Evolutionary conservation across 768 basidiomycete species (phyloP), one percentile per base, ranked within the genome.

Genomic region (Fomitopsis serialis): DNA sequence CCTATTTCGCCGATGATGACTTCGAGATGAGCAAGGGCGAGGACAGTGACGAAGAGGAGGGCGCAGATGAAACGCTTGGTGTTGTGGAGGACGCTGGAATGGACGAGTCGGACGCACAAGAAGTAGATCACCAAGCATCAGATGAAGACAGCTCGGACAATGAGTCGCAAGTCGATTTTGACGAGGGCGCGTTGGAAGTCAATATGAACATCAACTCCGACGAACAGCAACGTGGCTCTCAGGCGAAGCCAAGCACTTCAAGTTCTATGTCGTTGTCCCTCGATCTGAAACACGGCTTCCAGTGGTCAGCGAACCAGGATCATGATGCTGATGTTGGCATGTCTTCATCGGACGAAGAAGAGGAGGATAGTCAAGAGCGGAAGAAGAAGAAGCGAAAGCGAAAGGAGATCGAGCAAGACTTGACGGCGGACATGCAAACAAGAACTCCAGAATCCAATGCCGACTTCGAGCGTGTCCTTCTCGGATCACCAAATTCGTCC

Each of bases 401-500:
- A 68, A 89, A 83, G 67, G 78, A 81, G 65, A 84, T 87, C 52
- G 85, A 93, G 62, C 75, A 81, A 54, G 92, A 92, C 65, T 71
- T 85, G 27, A 98, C 97, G 0, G 89, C 85, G 23, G 88, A 96
- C 55, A 85, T 98, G 76, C 91, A 93, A 53, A 83, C 78, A 36
- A 87, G 84, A 61, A 76, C 76, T 21, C 97, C 97, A 1, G 90
- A 92, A 66, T 97, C 97, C 1, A 91, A 87, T 56, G 82, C 88
- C 29, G 96, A 99, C 67, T 99, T 98, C 61, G 97, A 99, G 69
- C 83, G 97, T 12, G 72, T 91, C 34, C 79, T 99, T 44, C 78
- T 98, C 36, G 91, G 92, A 25, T 94, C 96, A 0, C 96, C 97
- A 1, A 93, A 97, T 66, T 98, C 95, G 7, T 98, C 97, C 0